phyloP scores from a whole-genome alignment of 2,329 filamentous ascomycete genomes.

The Cytospora piceicola region DNA sequence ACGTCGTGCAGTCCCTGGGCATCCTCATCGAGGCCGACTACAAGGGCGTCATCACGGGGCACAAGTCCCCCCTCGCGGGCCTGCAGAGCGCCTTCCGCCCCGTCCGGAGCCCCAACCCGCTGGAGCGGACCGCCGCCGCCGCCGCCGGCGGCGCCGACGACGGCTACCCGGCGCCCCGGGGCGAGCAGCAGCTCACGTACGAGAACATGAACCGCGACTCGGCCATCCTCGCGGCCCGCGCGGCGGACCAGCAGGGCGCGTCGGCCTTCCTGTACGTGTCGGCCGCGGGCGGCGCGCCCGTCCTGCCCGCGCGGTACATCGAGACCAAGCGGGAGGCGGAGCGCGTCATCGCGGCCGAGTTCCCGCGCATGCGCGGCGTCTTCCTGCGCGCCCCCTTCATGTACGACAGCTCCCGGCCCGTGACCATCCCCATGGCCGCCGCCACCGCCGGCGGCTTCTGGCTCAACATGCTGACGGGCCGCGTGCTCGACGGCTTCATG shows the following conservation, averaged over 20 bases:
- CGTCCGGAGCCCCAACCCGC: constrained; percentile 64
- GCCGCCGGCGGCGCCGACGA: constrained; percentile 60
- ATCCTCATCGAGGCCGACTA: constrained; percentile 97
- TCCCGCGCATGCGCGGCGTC: constrained; percentile 75
- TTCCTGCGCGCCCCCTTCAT: constrained; percentile 88
- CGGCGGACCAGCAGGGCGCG: constrained; percentile 65
- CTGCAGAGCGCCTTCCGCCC: constrained; percentile 77
- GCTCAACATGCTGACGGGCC: constrained; percentile 78
- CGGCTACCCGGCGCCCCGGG: constrained; percentile 67
- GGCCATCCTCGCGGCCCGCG: constrained; percentile 81
- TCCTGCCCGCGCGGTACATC: constrained; percentile 85
- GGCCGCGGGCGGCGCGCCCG: constrained; percentile 81
- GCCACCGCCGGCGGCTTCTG: constrained; percentile 74
- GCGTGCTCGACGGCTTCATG: constrained; percentile 74
- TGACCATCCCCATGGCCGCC: constrained; percentile 85
- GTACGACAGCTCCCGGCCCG: constrained; percentile 79
- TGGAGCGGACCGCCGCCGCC: constrained; percentile 61
- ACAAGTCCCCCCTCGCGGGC: constrained; percentile 78
- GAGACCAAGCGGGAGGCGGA: constrained; percentile 92
- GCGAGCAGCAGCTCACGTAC: constrained; percentile 82
- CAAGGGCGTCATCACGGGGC: constrained; percentile 85
- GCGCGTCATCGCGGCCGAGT: constrained; percentile 69
- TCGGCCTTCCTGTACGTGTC: constrained; percentile 83
- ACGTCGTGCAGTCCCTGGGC: constrained; percentile 92
- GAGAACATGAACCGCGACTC: constrained; percentile 95